A percentile compares a stretch with the other conserved stretches of the same genome.
Conservation (phyloP, 2,329 filamentous ascomycete genomes). For the Teratosphaeriaceae sp. region DNA sequence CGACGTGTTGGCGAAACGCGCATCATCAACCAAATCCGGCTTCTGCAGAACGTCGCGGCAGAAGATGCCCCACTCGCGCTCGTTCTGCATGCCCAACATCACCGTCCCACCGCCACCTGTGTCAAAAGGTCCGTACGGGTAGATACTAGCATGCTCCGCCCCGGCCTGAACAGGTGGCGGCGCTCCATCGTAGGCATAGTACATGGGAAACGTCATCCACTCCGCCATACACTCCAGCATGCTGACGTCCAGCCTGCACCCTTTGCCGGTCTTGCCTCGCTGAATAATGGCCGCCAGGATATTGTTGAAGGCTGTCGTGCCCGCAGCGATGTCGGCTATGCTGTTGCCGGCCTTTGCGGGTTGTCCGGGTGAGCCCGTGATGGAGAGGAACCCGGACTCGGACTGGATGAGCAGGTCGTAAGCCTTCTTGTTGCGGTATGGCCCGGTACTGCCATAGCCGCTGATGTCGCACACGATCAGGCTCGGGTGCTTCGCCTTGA, state of each 20-base stretch:
- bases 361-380: slow-evolving; percentile 76
- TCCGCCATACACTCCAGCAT: slow-evolving; percentile 55
- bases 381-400: slow-evolving; percentile 37
- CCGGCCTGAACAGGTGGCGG: slow-evolving; percentile 40
- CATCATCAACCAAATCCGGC: slow-evolving; percentile 37
- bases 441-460: slow-evolving; percentile 90
- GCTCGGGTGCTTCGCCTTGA: slow-evolving; percentile 70
- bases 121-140: slow-evolving; percentile 51
- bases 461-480: slow-evolving; percentile 94
- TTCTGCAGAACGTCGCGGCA: slow-evolving; percentile 42
- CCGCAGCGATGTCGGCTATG: slow-evolving; percentile 91
- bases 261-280: slow-evolving; percentile 43
- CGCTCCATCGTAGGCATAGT: slow-evolving; percentile 46
- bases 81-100: slow-evolving; percentile 54
- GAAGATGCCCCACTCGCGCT: slow-evolving; percentile 49
- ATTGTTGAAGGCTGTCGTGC: slow-evolving; percentile 86
- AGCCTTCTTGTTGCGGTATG: slow-evolving; percentile 80
- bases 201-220: slow-evolving; percentile 64
- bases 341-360: slow-evolving; percentile 96
- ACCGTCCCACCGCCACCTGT: slow-evolving; percentile 42
- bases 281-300: slow-evolving; percentile 85
- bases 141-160: slow-evolving; percentile 49
- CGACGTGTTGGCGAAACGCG: slow-evolving; percentile 43
- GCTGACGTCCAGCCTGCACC: slow-evolving; percentile 48
- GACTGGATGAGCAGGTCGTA: slow-evolving; percentile 99